Evolutionary conservation across 2,329 filamentous ascomycete genomes (phyloP), one percentile per base, ranked within the genome.

Genomic region (Pseudophaeomoniella oleicola): DNA sequence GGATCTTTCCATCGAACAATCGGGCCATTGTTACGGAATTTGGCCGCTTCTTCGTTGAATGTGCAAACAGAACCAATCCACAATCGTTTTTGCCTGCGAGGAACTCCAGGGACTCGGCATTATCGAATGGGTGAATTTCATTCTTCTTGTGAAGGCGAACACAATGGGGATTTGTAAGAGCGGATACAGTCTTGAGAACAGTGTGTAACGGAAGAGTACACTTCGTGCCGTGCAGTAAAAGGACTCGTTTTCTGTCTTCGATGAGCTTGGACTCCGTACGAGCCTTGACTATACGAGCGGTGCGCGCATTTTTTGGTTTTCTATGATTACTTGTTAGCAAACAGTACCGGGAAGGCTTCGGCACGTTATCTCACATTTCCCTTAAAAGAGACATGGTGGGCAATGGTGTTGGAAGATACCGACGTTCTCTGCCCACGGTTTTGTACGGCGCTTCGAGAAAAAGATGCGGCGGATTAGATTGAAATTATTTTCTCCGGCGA

Each of bases 61-160:
- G 78, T 36, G 79, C 87, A 50, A 93, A 93, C 46, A 90, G 71
- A 46, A 94, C 71, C 34, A 94, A 66, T 32, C 78, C 81, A 51
- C 83, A 78, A 58, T 98, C 90, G 63, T 98, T 98, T 67, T 96
- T 98, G 55, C 87, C 78, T 44, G 81, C 80, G 67, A 98, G 87
- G 67, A 98, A 98, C 62, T 94, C 85, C 46, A 96, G 72, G 37
- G 81, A 88, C 17, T 79, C 69, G 44, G 81, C 66, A 56, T 92
- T 86, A 59, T 94, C 88, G 59, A 98, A 98, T 2, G 90, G 90
- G 59, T 90, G 86, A 50, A 94, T 81, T 42, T 77, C 71, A 61
- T 98, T 98, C 68, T 96, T 96, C 72, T 96, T 98, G 61, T 77
- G 83, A 66, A 98, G 94, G 48, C 87, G 86, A 59, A 92, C 80